phyloP scores from a whole-genome alignment of 805 yeast species.

The Hanseniaspora nectarophila region DNA sequence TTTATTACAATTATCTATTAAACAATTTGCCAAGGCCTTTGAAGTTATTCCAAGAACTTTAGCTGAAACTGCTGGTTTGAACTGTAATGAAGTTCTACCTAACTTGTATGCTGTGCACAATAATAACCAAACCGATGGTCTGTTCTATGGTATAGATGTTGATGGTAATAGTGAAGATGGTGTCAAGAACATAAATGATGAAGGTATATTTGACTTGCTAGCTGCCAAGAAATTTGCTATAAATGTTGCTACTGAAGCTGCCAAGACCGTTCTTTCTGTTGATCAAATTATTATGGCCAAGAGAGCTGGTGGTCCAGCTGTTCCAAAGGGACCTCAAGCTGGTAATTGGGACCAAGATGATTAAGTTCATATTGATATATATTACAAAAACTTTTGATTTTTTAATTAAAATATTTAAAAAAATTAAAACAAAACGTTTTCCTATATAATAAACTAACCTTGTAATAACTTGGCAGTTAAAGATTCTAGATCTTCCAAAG shows the following conservation, averaged over 20 bases:
- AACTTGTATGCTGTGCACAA: slow-evolving; percentile 75
- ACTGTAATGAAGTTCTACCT: slow-evolving; percentile 79
- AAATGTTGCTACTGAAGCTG: slow-evolving; percentile 89
- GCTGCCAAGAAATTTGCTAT: slow-evolving; percentile 77
- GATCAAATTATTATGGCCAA: slow-evolving; percentile 98
- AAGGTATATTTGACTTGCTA: slow-evolving; percentile 66
- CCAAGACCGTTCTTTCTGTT: slow-evolving; percentile 75
- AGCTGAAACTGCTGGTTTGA: slow-evolving; percentile 90
- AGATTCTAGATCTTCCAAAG: slow-evolving; percentile 88
- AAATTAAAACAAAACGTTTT: neutral
- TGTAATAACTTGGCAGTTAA: slow-evolving; percentile 44
- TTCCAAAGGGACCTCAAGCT: slow-evolving; percentile 75
- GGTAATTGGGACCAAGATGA: slow-evolving; percentile 97
- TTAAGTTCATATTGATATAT: slow-evolving; percentile 25
- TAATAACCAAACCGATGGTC: slow-evolving; percentile 13
- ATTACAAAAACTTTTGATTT: neutral
- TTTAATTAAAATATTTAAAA: neutral
- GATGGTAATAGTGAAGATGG: slow-evolving; percentile 62
- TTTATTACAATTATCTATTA: slow-evolving; percentile 80
- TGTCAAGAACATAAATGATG: slow-evolving; percentile 54
- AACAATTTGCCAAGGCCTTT: slow-evolving; percentile 85
- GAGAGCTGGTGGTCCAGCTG: slow-evolving; percentile 94
- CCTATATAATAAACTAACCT: slow-evolving; percentile 12
- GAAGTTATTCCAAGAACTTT: slow-evolving; percentile 86
- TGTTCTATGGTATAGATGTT: slow-evolving; percentile 57